Base-by-base conservation (phyloP, 2,329 filamentous ascomycete species). In the Neoascochyta sp. region DNA sequence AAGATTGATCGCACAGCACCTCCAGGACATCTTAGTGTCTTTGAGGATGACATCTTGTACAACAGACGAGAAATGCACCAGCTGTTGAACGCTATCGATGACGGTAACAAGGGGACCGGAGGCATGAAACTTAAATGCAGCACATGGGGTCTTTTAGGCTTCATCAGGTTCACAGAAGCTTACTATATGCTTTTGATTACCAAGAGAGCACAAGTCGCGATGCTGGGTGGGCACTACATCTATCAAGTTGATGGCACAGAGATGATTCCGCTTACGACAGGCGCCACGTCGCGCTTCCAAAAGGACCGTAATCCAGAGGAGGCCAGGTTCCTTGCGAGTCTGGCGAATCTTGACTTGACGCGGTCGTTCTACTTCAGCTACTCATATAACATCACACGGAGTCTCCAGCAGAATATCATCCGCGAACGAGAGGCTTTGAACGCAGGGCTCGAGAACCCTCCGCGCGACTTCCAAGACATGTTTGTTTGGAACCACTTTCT, bases 151-250 rank as follows among this genome's bases (percentile, higher is more conserved):
- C 67, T 98, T 15, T 70, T 98, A 15, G 92, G 92, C 4, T 98
- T 98, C 62, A 92, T 98, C 61, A 78, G 86, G 39, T 96, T 98
- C 62, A 98, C 92, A 0, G 88, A 90, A 2, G 81, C 87, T 3
- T 95, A 93, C 62, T 98, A 98, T 62, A 96, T 98, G 89, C 74
- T 96, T 16, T 68, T 96, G 27, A 89, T 96, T 54, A 95, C 89
- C 21, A 96, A 96, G 66, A 81, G 93, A 67, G 92, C 86, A 54
- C 93, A 93, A 36, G 89, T 95, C 3, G 92, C 92, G 24, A 90
- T 95, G 81, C 76, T 98, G 14, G 92, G 92, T 11, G 92, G 92
- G 1, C 92, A 96, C 60, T 95, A 94, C 55, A 76, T 96, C 39
- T 96, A 96, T 60, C 88, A 95, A 64, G 80, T 98, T 33, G 90